Percentiles rank a stretch among this genome's conserved stretches.
phyloP scores from a whole-genome alignment of 345 rosid species.

The Eutrema yunnanense region DNA sequence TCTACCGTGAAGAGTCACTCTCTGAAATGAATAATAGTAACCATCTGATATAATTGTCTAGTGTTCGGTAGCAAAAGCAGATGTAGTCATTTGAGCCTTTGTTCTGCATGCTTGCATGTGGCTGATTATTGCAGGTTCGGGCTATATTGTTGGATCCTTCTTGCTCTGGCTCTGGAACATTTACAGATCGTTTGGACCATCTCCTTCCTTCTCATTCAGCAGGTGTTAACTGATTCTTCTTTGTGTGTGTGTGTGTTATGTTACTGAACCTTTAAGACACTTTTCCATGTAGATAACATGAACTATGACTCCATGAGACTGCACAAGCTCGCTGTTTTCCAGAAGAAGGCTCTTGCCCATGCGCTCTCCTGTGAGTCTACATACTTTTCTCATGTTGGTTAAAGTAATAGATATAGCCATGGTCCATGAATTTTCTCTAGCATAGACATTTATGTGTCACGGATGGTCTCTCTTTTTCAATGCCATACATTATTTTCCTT shows the following conservation, averaged over 20 bases:
- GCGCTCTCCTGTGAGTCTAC: slow-evolving; percentile 66
- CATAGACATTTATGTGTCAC: not conserved
- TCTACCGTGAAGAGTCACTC: not conserved
- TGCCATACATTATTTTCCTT: too few relatives aligned
- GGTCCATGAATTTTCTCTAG: not conserved
- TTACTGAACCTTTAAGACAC: not conserved
- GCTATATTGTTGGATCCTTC: slow-evolving; percentile 94
- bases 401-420: not conserved
- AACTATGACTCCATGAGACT: slow-evolving; percentile 45
- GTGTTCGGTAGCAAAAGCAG: not conserved
- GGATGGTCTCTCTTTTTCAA: not conserved
- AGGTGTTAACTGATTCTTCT: slow-evolving; percentile 27
- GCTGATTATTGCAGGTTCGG: slow-evolving; percentile 42
- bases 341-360: slow-evolving; percentile 77
- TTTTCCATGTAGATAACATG: slow-evolving; percentile 21
- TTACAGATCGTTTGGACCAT: slow-evolving; percentile 78
- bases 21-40: not conserved
- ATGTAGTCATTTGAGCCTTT: not conserved
- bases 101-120: not conserved
- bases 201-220: slow-evolving; percentile 70
- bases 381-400: not conserved
- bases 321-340: slow-evolving; percentile 73
- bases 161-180: slow-evolving; percentile 92
- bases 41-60: not conserved
- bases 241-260: not conserved